A percentile compares a stretch with the other conserved stretches of the same genome.
phyloP scores from a whole-genome alignment of 306 rosid species.

The Quercus glauca region DNA sequence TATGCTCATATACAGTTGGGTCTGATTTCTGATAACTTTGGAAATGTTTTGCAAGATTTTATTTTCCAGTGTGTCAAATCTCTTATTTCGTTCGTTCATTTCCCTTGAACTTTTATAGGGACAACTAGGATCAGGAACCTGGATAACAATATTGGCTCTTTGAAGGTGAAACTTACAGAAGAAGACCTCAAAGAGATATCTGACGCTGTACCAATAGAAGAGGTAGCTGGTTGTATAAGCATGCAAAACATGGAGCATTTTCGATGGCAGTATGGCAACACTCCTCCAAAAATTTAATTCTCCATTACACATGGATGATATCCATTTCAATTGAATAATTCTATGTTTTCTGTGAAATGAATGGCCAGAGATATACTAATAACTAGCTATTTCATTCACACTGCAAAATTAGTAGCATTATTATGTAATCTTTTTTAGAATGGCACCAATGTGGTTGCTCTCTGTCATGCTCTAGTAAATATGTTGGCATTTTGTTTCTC shows the following conservation, averaged over 20 bases:
- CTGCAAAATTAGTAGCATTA: too few species aligned
- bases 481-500: too few species aligned
- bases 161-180: slow-evolving; percentile 42
- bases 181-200: slow-evolving; percentile 45
- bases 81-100: too few species aligned
- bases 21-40: too few species aligned
- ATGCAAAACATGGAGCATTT: background rate
- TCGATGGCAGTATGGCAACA: slow-evolving; percentile 47
- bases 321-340: background rate
- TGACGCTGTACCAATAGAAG: slow-evolving; percentile 41
- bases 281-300: slow-evolving; percentile 41
- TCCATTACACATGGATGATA: background rate
- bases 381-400: too few species aligned
- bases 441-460: too few species aligned
- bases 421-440: too few species aligned
- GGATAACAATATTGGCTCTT: slow-evolving; percentile 52
- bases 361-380: background rate
- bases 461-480: too few species aligned
- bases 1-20: too few species aligned
- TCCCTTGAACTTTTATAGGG: slow-evolving; percentile 21
- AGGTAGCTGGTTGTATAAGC: slow-evolving; percentile 47
- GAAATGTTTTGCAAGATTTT: too few species aligned
- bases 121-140: slow-evolving; percentile 67
- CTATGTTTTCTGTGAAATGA: background rate
- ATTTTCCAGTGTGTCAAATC: too few species aligned